Evolutionary conservation across 176 grass and related monocot genomes (phyloP).

Genomic region (Olyra latifolia): DNA sequence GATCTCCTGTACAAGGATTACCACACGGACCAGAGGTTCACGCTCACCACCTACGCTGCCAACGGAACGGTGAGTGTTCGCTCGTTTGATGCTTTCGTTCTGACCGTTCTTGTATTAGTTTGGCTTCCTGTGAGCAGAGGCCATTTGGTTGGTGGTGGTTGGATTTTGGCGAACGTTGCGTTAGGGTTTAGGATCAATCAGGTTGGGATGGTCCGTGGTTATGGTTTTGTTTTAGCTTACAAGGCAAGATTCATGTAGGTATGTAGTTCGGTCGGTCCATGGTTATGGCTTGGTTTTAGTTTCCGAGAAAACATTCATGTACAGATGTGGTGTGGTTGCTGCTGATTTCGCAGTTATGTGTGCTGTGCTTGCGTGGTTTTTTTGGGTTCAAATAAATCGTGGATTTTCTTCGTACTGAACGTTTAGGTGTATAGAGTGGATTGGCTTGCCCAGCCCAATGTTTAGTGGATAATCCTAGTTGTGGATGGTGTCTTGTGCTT

Average conservation of each 20-base stretch:
- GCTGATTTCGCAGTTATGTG: background rate
- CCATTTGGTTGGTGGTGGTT: background rate
- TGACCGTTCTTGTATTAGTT: background rate
- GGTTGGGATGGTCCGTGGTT: background rate
- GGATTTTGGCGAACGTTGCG: background rate
- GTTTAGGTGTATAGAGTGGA: background rate
- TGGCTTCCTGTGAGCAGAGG: background rate
- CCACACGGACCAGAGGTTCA: constrained; percentile 62
- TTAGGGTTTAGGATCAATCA: background rate
- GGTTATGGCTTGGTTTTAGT: background rate
- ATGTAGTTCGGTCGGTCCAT: background rate
- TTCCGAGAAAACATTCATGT: background rate
- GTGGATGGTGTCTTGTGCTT: background rate
- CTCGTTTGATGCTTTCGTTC: background rate
- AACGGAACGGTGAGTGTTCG: constrained; percentile 54
- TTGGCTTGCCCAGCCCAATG: background rate
- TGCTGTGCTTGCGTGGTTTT: background rate
- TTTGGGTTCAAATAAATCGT: background rate
- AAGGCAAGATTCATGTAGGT: background rate
- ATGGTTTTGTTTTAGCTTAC: background rate
- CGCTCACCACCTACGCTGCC: constrained; percentile 52
- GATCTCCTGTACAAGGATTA: constrained; percentile 77
- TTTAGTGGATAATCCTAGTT: background rate
- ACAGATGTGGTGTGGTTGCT: background rate
- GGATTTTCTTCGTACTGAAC: background rate